Base-by-base conservation (phyloP, 129 eudicot genomes). In the Flaveria trinervia region DNA sequence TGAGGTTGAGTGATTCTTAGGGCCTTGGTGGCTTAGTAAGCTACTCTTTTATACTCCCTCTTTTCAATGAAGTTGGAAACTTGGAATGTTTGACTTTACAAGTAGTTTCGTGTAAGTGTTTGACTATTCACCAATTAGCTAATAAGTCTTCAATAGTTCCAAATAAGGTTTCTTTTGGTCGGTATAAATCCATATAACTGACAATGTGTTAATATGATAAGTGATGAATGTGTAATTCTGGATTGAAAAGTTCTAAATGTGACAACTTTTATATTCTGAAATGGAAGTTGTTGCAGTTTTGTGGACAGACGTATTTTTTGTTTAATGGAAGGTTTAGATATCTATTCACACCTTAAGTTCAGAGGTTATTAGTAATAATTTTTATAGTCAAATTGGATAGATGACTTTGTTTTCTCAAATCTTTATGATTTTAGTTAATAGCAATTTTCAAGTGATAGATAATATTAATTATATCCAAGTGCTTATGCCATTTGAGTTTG, bases 241-340 rank as follows among this genome's bases (percentile, higher is more conserved):
- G 77, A 56, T 55, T 56, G 68, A 20, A 9, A 73, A 55, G 77
- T 52, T 72, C 22, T 39, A 28, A 14, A 36, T 13, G 9, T n/a
- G 71, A 36, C 46, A 60, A 23, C n/a, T 25, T 60, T 25, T 7
- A 22, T 60, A n/a, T 44, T 12, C 15, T 2, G 28, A 60, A 59
- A 45, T 64, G 48, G 14, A 26, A 75, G 48, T 25, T 45, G 30
- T n/a, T 75, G 62, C 67, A 55, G 1, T 62, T 25, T 62, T 9
- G 5, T 39, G 28, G 50, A 68, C 52, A 17, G 10, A 43, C 1
- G 52, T 54, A 4, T 61, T 11, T 62, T 62, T 61, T 62, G 44
- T 28, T 52, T 30, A n/a, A 23, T 57, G 25, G 68, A 59, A 20
- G 49, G 1, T 23, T 17, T 4, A 3, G 2, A 6, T 13, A 11